Conservation (phyloP, 2,329 filamentous ascomycete species). For the Fusarium siculi region DNA sequence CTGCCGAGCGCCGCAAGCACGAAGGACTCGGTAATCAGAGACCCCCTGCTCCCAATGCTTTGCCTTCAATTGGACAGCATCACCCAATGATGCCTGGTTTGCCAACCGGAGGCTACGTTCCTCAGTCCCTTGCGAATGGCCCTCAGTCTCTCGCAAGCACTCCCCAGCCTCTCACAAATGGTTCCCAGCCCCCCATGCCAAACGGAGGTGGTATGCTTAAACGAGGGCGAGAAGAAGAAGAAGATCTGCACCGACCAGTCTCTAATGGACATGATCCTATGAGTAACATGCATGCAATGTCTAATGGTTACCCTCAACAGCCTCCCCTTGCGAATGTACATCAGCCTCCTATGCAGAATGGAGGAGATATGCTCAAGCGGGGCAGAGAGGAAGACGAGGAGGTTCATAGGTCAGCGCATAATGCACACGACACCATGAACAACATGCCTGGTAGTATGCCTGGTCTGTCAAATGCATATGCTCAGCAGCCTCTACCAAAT, state of each 20-base stretch:
- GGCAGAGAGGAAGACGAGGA: conserved; percentile 71
- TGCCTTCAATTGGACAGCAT: conserved; percentile 76
- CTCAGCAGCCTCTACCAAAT: conserved; percentile 62
- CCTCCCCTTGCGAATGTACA: conserved; percentile 52
- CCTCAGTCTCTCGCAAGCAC: conserved; percentile 32
- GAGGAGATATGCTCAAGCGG: conserved; percentile 61
- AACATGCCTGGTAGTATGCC: conserved; percentile 69
- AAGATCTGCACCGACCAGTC: conserved; percentile 66
- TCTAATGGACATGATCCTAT: conserved; percentile 78
- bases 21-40: conserved; percentile 69
- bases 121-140: conserved; percentile 17
- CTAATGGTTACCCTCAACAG: conserved; percentile 72
- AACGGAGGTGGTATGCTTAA: conserved; percentile 69
- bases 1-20: conserved; percentile 80
- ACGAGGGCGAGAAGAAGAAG: conserved; percentile 68
- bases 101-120: conserved; percentile 15
- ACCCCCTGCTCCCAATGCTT: conserved; percentile 62
- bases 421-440: conserved; percentile 75
- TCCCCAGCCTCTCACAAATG: conserved; percentile 22
- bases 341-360: conserved; percentile 66
- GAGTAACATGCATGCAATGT: conserved; percentile 66
- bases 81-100: conserved; percentile 27
- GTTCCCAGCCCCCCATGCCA: conserved; percentile 54
- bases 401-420: conserved; percentile 67
- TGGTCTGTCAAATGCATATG: conserved; percentile 70